Conservation (phyloP, 2,329 filamentous ascomycete genomes). For the Lachnellula suecica region DNA sequence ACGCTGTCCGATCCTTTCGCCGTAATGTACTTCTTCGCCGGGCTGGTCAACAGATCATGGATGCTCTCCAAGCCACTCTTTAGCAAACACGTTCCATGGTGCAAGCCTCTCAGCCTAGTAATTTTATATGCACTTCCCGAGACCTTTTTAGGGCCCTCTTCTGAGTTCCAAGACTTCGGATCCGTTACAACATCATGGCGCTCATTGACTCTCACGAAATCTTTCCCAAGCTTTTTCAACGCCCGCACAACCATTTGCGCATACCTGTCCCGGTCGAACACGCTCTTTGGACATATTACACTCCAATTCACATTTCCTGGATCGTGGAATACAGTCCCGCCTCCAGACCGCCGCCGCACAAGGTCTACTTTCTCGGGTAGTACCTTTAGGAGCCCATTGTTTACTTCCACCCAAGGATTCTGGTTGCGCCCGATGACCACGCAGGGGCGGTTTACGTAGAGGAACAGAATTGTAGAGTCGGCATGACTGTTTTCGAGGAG, state of each 20-base stretch:
- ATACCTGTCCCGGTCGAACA: slow-evolving; percentile 82
- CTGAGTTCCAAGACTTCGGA: slow-evolving; percentile 26
- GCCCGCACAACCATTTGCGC: slow-evolving; percentile 93
- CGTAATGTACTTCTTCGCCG: slow-evolving; percentile 72
- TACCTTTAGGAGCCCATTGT: slow-evolving; percentile 52
- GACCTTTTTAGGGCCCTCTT: slow-evolving; percentile 62
- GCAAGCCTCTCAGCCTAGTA: slow-evolving; percentile 75
- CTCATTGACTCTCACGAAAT: slow-evolving; percentile 73
- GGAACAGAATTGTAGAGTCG: slow-evolving; percentile 75
- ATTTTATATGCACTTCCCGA: slow-evolving; percentile 96
- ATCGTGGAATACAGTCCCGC: slow-evolving; percentile 94
- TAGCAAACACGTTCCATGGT: slow-evolving; percentile 90
- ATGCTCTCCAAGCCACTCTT: slow-evolving; percentile 73
- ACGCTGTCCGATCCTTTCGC: slow-evolving; percentile 91
- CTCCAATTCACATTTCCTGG: slow-evolving; percentile 91
- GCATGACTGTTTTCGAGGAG: slow-evolving; percentile 73
- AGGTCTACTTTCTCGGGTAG: slow-evolving; percentile 49
- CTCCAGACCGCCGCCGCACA: slow-evolving; percentile 82
- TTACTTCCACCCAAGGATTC: slow-evolving; percentile 93
- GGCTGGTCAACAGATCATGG: slow-evolving; percentile 71
- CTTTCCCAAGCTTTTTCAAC: slow-evolving; percentile 58
- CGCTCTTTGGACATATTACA: slow-evolving; percentile 76
- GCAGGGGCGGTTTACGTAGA: slow-evolving; percentile 85
- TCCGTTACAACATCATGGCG: slow-evolving; percentile 90
- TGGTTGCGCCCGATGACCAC: slow-evolving; percentile 94